Evolutionary conservation across 2,329 filamentous ascomycete species (phyloP), one percentile per base, ranked within the genome.

Genomic region (Nannizziopsis arthrosporioides): DNA sequence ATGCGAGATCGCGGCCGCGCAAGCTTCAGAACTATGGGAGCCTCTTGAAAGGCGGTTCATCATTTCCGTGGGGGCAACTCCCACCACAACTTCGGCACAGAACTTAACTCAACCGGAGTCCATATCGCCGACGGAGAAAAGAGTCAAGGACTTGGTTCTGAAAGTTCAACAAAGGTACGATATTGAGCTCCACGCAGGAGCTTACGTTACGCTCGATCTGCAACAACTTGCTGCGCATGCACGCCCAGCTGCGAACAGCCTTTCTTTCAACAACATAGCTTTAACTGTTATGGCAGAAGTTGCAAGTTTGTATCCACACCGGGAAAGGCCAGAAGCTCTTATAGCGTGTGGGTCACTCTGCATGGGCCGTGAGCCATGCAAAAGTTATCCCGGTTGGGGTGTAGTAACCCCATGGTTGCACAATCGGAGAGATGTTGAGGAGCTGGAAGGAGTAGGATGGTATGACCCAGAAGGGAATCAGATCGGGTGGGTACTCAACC

Each of bases 181-280:
- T 1, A 69, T 86, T 31, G 83, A 87, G 60, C 69, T 86, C 4
- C 84, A 88, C 60, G 83, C 83, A 0, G 84, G 83, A 38, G 82
- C 85, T 1, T 89, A 88, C 59, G 78, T 83, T 0, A 73, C 79
- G 2, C 75, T 89, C 5, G 85, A 90, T 61, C 68, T 88, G 55
- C 85, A 90, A 62, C 85, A 90, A 63, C 71, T 89, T 3, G 80
- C 84, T 1, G 84, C 84, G 1, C 77, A 82, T 57, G 79, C 82
- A 11, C 66, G 75, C 1, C 54, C 54, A 10, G 64, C 34, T 61
- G 53, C 55, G 22, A 54, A 55, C 27, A 48, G 68, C 54, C 50
- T 55, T 9, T 54, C 55, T 12, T 56, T 51, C 35, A 61, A 69
- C 5, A 74, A 80, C 55, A 71, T 89, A 15, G 83, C 76, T 1